Percentiles rank a stretch among this genome's conserved stretches.
Evolutionary conservation across 257 asterid genomes (phyloP).

Genomic region (Gentiana dahurica): DNA sequence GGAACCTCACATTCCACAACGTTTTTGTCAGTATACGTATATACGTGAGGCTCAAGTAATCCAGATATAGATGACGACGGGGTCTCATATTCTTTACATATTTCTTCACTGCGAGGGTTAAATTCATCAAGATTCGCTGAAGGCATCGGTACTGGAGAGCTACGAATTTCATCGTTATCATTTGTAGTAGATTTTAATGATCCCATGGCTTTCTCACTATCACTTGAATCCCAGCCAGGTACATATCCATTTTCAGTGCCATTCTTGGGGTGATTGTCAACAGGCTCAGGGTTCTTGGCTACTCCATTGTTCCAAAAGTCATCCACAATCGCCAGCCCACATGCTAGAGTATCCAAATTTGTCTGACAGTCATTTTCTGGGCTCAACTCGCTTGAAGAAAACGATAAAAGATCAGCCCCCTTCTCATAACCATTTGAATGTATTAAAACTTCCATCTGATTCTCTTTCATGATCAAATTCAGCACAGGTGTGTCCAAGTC

Average conservation of each 20-base stretch:
- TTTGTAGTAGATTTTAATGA: conserved; percentile 21
- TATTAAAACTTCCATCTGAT: conserved; percentile 23
- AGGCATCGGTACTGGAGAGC: conserved; percentile 20
- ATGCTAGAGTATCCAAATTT: conserved; percentile 12
- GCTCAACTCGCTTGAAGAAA: conserved; percentile 24
- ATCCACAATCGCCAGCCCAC: conserved; percentile 19
- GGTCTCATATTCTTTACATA: conserved; percentile 17
- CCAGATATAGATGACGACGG: conserved; percentile 17
- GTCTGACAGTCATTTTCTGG: conserved; percentile 25
- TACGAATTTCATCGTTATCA: conserved; percentile 20
- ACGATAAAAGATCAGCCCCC: conserved; percentile 22
- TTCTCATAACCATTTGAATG: conserved; percentile 28
- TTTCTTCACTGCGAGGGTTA: conserved; percentile 14
- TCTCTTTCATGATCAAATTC: conserved; percentile 50
- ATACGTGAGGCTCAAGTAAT: conserved; percentile 16
- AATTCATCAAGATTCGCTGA: conserved; percentile 17
- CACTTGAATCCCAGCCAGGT: conserved; percentile 10
- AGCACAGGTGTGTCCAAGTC: conserved; percentile 30
- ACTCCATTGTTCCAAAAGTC: conserved; percentile 20
- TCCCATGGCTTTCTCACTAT: conserved; percentile 23
- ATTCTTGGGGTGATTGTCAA: conserved; percentile 19
- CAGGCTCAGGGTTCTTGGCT: conserved; percentile 12
- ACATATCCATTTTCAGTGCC: conserved; percentile 18
- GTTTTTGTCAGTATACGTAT: conserved; percentile 35
- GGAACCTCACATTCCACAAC: conserved; percentile 44